Evolutionary conservation across 306 rosid species (phyloP).

Genomic region (Cicer arietinum): DNA sequence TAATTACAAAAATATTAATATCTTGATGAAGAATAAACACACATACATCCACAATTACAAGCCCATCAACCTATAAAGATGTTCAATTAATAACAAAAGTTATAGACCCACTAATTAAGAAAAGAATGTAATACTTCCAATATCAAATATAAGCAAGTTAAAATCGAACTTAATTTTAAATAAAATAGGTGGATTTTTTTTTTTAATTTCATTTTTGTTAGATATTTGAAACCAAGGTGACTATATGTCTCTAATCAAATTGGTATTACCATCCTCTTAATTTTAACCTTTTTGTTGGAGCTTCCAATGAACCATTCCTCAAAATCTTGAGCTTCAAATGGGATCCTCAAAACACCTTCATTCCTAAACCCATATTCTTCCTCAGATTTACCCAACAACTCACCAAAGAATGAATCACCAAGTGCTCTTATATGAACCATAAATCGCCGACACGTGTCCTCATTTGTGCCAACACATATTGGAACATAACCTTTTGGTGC

Average conservation of each 20-base stretch:
- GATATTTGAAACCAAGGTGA: no score
- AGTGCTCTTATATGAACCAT: constrained; percentile 51
- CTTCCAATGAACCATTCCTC: constrained; percentile 55
- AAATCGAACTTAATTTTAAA: no score
- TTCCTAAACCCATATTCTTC: constrained; percentile 57
- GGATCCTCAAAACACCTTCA: constrained; percentile 63
- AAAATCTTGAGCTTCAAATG: constrained; percentile 54
- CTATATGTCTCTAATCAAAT: background rate
- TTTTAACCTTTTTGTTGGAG: constrained; percentile 42
- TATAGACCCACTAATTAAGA: background rate
- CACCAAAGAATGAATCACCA: constrained; percentile 51
- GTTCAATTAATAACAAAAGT: background rate
- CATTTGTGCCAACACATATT: constrained; percentile 58
- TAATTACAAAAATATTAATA: constrained; percentile 1
- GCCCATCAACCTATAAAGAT: constrained; percentile 3
- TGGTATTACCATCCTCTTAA: constrained; percentile 44
- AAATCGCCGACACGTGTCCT: constrained; percentile 40
- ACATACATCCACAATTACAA: background rate
- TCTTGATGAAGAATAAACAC: background rate
- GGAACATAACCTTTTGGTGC: constrained; percentile 59
- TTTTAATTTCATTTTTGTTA: no score
- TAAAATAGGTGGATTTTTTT: no score
- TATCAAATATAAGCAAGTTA: no score
- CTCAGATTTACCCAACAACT: constrained; percentile 49
- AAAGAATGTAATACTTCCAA: no score